Conservation (phyloP, 805 yeast genomes). For the Candida morakotiae region DNA sequence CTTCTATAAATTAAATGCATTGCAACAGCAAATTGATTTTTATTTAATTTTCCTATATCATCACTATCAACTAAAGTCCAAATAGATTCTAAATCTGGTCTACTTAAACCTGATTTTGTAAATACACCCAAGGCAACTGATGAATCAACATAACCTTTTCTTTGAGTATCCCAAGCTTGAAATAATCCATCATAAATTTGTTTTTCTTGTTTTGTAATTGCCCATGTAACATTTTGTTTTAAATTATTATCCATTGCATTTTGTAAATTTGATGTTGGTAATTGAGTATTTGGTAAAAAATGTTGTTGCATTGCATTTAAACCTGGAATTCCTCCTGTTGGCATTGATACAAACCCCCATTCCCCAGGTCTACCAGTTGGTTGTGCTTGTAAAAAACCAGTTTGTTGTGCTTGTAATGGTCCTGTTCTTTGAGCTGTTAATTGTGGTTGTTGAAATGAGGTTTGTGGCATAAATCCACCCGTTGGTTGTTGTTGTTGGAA, state of each 20-base stretch:
- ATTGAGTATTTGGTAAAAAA: slow-evolving; percentile 53
- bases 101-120: slow-evolving; percentile 83
- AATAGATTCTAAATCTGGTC: slow-evolving; percentile 81
- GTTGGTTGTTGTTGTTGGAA: slow-evolving; percentile 25
- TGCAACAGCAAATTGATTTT: slow-evolving; percentile 92
- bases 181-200: slow-evolving; percentile 82
- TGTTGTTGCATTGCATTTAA: slow-evolving; percentile 62
- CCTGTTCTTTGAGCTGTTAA: slow-evolving; percentile 20
- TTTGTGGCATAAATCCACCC: slow-evolving; percentile 23
- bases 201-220: slow-evolving; percentile 85
- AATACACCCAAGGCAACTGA: slow-evolving; percentile 80
- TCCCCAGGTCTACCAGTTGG: slow-evolving; percentile 71
- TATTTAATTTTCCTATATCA: slow-evolving; percentile 77
- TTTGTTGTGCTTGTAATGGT: slow-evolving; percentile 32
- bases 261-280: slow-evolving; percentile 35
- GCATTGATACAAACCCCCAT: slow-evolving; percentile 72
- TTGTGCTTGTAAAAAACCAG: slow-evolving; percentile 46
- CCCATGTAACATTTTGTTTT: slow-evolving; percentile 65
- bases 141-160: slow-evolving; percentile 72
- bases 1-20: slow-evolving; percentile 95
- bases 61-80: slow-evolving; percentile 87
- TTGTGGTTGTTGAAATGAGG: slow-evolving; percentile 17
- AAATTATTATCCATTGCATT: slow-evolving; percentile 39
- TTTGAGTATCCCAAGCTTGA: slow-evolving; percentile 74
- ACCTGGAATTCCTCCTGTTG: slow-evolving; percentile 71